Evolutionary conservation across 192 early-diverging fungal species (phyloP), one percentile per base, ranked within the genome.

Genomic region (Coemansia sp.): DNA sequence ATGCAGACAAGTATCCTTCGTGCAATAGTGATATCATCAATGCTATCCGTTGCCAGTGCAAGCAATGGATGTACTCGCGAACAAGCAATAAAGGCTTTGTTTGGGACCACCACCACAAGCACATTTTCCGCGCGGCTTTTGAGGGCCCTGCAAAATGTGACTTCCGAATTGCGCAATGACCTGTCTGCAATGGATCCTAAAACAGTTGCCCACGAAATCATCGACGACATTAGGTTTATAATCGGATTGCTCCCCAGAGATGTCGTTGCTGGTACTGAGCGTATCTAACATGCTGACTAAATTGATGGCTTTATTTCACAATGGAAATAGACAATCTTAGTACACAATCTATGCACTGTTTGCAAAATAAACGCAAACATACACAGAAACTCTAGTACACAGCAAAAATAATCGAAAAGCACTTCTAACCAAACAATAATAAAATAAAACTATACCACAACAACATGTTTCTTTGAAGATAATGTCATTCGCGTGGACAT

Each of bases 1-100:
- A 37, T 37, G 12, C 46, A 23, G 10, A 72, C 72, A 70, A 77
- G 62, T 58, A 40, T 72, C 26, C 29, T 64, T n/a, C 7, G 18
- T 48, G 34, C 56, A 23, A 18, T 59, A 9, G 5, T 67, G 2
- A 5, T 77, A 4, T 28, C 68, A 10, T 40, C 63, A 1, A n/a
- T 48, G 1, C 15, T 71, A 2, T 30, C 55, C 3, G 29, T 43
- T 39, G 71, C 39, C 21, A 13, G 33, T 5, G 77, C 67, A 20
- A 67, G 67, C 28, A 67, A 79, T 56, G 62, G 64, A 40, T 79
- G 77, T 29, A 73, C 77, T 0, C 37, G 60, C 2, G 45, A 79
- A 26, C 51, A 79, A 35, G 77, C 77, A 45, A 61, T 79, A 15
- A 67, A 73, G 26, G 64, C 66, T 2, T 31, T 79, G 63, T 64